Base-by-base conservation (phyloP, 1,139 yeast species). In the Scheffersomyces insectosa region DNA sequence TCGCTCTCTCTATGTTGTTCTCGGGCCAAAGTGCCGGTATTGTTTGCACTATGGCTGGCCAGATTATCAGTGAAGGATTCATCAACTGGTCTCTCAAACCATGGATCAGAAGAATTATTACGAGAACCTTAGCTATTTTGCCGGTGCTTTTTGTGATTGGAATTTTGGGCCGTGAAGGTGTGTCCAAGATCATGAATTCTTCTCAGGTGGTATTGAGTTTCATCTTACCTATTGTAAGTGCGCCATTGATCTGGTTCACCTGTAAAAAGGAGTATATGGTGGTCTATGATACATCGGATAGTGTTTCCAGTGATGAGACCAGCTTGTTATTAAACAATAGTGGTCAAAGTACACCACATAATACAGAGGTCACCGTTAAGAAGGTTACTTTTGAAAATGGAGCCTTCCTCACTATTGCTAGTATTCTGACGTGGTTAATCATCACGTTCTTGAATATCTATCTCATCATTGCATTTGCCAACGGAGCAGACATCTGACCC, bases 11-110 rank as follows among this genome's bases (percentile, higher is more conserved):
- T 0, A 68, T 88, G 51, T 66, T 88, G 30, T 77, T 83, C 52
- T 81, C 88, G 46, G 96, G 95, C 8, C 88, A 85, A 57, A 82
- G 88, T 47, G 91, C 96, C 0, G 95, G 95, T 38, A 83, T 88
- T 45, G 91, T 88, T 1, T 88, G 95, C 60, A 88, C 96, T 0
- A 84, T 88, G 65, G 88, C 95, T 0, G 95, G 95, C 8, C 95
- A 88, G 60, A 84, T 88, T 54, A 90, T 88, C 3, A 77, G 88
- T 51, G 95, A 88, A 61, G 95, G 96, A 1, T 89, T 86, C 58
- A 75, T 88, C 36, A 78, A 81, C 47, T 87, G 95, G 95, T 78
- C 78, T 13, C 60, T 85, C 38, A 74, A 69, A 52, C 95, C 96
- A 5, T 88, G 95, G 95, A 58, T 83, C 38, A 75, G 95, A 60